These are phyloP conservation scores for Marchantia paleacea DNA, from an alignment of 225 moss, liverwort and hornwort genomes.

Conservation along the genomic window DNA sequence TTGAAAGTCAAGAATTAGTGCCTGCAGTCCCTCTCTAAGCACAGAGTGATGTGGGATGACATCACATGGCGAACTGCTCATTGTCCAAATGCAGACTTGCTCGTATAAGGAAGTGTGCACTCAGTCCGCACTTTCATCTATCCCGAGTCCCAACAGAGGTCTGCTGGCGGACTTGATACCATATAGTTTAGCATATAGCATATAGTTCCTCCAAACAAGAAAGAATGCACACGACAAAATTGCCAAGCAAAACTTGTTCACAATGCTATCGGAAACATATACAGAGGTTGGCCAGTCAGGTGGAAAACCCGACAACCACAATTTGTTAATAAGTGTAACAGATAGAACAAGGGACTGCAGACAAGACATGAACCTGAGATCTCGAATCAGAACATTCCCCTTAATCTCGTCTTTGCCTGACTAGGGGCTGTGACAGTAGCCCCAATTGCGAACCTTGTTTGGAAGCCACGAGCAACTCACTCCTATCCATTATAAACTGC, in stretches of 20 bases:
- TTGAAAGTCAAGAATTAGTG: too few species aligned
- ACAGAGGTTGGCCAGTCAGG: not conserved
- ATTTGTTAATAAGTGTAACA: not conserved
- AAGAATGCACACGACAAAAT: not conserved
- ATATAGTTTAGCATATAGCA: too few species aligned
- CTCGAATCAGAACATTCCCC: not conserved
- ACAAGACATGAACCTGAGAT: not conserved
- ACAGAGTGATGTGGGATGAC: too few species aligned
- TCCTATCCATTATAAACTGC: conserved; percentile 2
- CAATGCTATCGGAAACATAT: not conserved
- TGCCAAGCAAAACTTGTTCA: not conserved
- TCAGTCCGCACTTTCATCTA: too few species aligned
- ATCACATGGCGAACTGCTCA: too few species aligned
- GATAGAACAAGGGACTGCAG: conserved; percentile 2
- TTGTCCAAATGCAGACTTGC: too few species aligned
- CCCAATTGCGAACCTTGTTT: conserved; percentile 2
- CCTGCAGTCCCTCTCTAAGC: too few species aligned
- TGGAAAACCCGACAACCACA: conserved; percentile 2
- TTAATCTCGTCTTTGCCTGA: not conserved
- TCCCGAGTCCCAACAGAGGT: too few species aligned
- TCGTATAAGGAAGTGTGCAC: too few species aligned
- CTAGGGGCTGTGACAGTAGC: not conserved
- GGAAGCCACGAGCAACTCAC: not conserved
- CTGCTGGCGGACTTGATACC: too few species aligned
- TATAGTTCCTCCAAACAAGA: not conserved